Evolutionary conservation across 495 filamentous ascomycete species (phyloP).

Genomic region (Trichoderma reesei): DNA sequence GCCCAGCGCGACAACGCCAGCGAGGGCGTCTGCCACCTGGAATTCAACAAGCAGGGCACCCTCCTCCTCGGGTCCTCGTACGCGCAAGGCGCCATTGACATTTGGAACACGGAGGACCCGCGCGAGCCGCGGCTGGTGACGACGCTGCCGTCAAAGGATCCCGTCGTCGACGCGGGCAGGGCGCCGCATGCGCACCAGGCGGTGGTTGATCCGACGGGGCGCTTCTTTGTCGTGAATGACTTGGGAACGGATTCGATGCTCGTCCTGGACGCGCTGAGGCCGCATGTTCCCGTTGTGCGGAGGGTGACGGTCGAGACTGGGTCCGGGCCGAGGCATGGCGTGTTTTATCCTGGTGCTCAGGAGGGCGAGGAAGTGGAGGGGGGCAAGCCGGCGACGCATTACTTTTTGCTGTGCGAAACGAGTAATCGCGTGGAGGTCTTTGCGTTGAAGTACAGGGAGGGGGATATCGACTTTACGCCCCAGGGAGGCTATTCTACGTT

Average conservation of each 20-base stretch:
- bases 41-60: constrained; percentile 22
- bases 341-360: constrained; percentile 23
- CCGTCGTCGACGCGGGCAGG: constrained; percentile 13
- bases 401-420: constrained; percentile 22
- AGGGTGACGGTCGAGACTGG: constrained; percentile 14
- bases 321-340: constrained; percentile 26
- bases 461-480: constrained; percentile 16
- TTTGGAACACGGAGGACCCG: constrained; percentile 22
- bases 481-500: constrained; percentile 22
- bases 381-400: constrained; percentile 15
- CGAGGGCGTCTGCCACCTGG: constrained; percentile 24
- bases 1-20: constrained; percentile 15
- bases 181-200: constrained; percentile 25
- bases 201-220: constrained; percentile 23
- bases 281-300: constrained; percentile 17
- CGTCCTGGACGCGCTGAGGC: constrained; percentile 21
- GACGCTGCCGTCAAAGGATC: constrained; percentile 16
- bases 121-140: constrained; percentile 18
- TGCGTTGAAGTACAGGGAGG: constrained; percentile 18
- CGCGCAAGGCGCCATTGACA: constrained; percentile 20
- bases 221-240: constrained; percentile 25
- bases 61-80: constrained; percentile 24
- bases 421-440: constrained; percentile 22
- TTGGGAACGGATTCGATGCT: constrained; percentile 24
- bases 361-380: constrained; percentile 5